Evolutionary conservation across 495 filamentous ascomycete genomes (phyloP), one percentile per base, ranked within the genome.

Genomic region (Penicillium chermesinum): DNA sequence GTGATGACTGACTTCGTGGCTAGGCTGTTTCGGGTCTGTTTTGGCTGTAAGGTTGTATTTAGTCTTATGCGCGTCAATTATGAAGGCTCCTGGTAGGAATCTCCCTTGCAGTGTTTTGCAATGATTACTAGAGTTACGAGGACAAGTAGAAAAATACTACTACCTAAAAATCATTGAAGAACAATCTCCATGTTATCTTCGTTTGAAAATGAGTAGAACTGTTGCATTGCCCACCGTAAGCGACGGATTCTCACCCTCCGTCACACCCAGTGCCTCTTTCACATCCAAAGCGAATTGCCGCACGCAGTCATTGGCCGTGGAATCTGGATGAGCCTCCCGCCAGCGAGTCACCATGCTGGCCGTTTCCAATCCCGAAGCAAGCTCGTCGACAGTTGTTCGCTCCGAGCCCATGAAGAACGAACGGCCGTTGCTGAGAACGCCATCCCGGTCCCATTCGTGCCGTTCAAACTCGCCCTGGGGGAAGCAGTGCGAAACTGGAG

Each of bases 301-400:
- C 10, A 30, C 10, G 25, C 25, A 30, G 10, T 30, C 25, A 30
- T 5, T 30, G 5, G 4, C 10, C 10, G 25, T 4, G 10, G 25
- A 30, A 4, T 64, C 46, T 10, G 58, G 64, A 65, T 78, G 52
- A 0, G 71, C 72, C 32, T 74, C 53, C 30, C 71, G 56, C 76
- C 75, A 78, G 20, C 74, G 47, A 0, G 63, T 67, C 10, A 75
- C 63, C 38, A 66, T 58, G 40, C 74, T 78, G 1, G 50, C 46
- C 1, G 71, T 75, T 2, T 45, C 44, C 7, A 77, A 8, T 0
- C 57, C 35, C 38, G 35, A 54, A 46, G 67, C 61, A 15, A 38
- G 10, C 4, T 49, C 34, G 30, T 62, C 49, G 12, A 70, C 12
- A 2, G 48, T 58, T 33, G 48, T 40, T 3, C 48, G 38, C 13